Base-by-base conservation (phyloP, 495 filamentous ascomycete species). In the Physcia stellaris region DNA sequence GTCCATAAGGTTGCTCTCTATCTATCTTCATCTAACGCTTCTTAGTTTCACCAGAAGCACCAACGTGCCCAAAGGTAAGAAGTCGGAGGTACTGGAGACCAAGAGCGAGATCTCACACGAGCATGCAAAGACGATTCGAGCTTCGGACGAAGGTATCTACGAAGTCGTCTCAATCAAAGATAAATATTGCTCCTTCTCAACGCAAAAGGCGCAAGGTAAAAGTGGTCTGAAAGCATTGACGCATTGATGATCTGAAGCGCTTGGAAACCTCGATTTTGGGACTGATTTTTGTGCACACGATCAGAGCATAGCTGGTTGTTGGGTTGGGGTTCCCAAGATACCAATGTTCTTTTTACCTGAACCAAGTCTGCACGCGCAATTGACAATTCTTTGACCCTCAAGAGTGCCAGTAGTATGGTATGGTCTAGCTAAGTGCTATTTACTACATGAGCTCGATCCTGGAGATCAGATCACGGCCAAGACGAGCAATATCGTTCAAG, bases 101-200 rank as follows among this genome's bases (percentile, higher is more conserved):
- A 76, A 82, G 48, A 84, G 86, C 42, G 83, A 90, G 41, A 73
- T 80, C 5, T 86, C 80, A 17, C 68, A 87, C 42, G 83, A 86
- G 43, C 71, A 84, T 52, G 77, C 63, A 45, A 84, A 87, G 63
- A 77, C 75, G 16, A 71, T 94, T 44, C 71, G 71, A 51, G 86
- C 84, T 11, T 83, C 76, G 30, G 83, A 92, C 51, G 90, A 96
- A 63, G 90, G 90, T 20, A 93, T 84, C 35, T 98, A 98, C 46
- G 90, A 98, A 61, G 92, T 96, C 10, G 79, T 94, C 37, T 77
- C 83, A 4, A 93, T 98, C 57, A 86, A 85, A 67, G 90, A 98
- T 55, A 75, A 73, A 50, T 90, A 71, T 58, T 98, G 90, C 57
- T 71, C 82, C 3, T 87, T 88, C 54, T 80, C 83, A 20, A 83